phyloP scores from a whole-genome alignment of 2,329 filamentous ascomycete genomes.

The Hypoxylon sp. region DNA sequence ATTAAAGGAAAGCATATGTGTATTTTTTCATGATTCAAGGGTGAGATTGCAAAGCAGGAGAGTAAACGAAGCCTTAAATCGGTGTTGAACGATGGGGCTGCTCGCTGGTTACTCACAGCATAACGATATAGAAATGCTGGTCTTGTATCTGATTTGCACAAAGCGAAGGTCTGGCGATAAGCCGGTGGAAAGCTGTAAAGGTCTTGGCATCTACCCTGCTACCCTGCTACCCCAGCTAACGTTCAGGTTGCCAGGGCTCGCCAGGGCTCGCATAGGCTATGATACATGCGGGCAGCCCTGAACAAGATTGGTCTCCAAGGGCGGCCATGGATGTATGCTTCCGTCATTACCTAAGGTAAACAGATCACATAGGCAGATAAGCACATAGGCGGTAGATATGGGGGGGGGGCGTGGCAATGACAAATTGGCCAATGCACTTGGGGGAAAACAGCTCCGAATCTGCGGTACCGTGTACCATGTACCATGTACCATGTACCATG shows the following conservation, averaged over 20 bases:
- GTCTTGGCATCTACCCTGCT: slow-evolving; percentile 3
- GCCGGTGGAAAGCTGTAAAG: slow-evolving; percentile 4
- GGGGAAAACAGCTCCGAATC: slow-evolving; percentile 7
- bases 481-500: too few relatives aligned
- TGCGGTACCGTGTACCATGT: too few relatives aligned
- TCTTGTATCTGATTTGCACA: slow-evolving; percentile 18
- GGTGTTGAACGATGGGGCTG: slow-evolving; percentile 14
- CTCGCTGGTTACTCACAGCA: slow-evolving; percentile 5
- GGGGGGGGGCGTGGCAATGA: slow-evolving; percentile 20
- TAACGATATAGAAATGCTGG: slow-evolving; percentile 24
- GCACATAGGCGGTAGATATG: not conserved
- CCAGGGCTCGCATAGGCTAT: too few relatives aligned
- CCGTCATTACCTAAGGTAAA: slow-evolving; percentile 32
- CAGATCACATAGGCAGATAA: not conserved
- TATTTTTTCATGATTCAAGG: slow-evolving; percentile 16
- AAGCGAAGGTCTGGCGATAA: slow-evolving; percentile 22
- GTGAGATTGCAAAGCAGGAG: not conserved
- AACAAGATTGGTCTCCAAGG: too few relatives aligned
- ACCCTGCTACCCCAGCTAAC: too few relatives aligned
- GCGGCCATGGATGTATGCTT: slow-evolving; percentile 31
- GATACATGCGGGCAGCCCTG: too few relatives aligned
- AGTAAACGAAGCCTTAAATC: slow-evolving; percentile 7
- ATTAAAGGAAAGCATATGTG: slow-evolving; percentile 4
- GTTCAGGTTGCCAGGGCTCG: too few relatives aligned
- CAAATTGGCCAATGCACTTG: slow-evolving; percentile 13